Base-by-base conservation (phyloP, 495 filamentous ascomycete genomes). In the Recurvomyces mirabilis region DNA sequence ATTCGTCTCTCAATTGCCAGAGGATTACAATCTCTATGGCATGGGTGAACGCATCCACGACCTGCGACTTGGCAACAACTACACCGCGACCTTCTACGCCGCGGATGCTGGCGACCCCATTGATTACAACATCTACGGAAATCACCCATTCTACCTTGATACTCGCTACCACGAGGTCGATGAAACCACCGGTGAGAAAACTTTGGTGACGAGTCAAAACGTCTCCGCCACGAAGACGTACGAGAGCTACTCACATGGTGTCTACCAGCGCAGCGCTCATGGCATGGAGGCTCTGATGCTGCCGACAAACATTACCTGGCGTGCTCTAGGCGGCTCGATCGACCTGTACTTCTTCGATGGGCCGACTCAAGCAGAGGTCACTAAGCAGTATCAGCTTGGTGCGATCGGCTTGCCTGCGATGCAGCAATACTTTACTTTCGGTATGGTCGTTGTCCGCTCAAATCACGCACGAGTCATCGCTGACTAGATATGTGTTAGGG, bases 271-370 rank as follows among this genome's bases (percentile, higher is more conserved):
- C 32, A 81, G 80, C 56, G 68, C 77, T 9, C 85, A 93, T 55
- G 79, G 77, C 5, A 82, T 87, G 49, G 85, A 93, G 51, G 69
- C 87, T 18, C 61, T 87, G 14, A 61, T 87, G 45, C 65, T 67
- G 22, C 68, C 78, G 1, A 59, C 74, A 3, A 78, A 75, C 39
- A 70, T 93, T 51, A 86, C 80, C 4, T 93, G 85, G 84, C 74
- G 85, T 29, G 69, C 77, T 1, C 56, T 81, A 3, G 77, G 77
- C 42, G 77, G 77, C 15, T 74, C 65, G 51, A 69, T 81, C 33
- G 76, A 80, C 46, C 56, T 80, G 43, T 78, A 75, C 42, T 72
- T 81, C 62, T 79, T 73, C 49, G 64, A 74, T 26, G 77, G 77
- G 0, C 77, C 77, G 5, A 69, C 67, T 0, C 70, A 70, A 38